Evolutionary conservation across 768 basidiomycete species (phyloP).

Genomic region (Boletus eberwhitei): DNA sequence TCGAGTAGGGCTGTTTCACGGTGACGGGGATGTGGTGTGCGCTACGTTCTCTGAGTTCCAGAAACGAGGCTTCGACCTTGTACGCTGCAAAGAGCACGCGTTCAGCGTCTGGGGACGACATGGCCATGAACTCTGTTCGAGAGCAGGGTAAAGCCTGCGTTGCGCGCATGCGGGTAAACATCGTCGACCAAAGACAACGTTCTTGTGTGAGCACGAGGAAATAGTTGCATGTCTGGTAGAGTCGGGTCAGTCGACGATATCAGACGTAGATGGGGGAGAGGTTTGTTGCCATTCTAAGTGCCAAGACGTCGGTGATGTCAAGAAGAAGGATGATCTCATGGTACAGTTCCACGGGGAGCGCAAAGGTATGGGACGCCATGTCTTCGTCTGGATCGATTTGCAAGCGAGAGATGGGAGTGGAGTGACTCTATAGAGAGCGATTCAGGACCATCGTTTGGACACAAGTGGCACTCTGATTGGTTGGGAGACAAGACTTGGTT

Average conservation of each 20-base stretch:
- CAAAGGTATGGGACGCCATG: neutral
- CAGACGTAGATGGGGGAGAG: neutral
- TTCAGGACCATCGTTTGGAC: neutral
- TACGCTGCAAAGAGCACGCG: constrained; percentile 10
- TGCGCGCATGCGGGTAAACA: constrained; percentile 11
- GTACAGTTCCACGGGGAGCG: constrained; percentile 20
- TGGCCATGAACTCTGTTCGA: constrained; percentile 7
- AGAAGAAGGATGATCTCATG: constrained; percentile 13
- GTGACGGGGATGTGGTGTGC: neutral
- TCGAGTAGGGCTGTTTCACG: neutral
- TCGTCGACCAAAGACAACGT: constrained; percentile 16
- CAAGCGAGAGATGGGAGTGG: neutral
- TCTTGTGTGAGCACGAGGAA: constrained; percentile 17
- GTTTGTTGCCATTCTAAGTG: constrained; percentile 13
- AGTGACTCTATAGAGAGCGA: too few species aligned
- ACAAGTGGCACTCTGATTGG: neutral
- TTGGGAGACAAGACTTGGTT: neutral
- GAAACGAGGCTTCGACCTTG: constrained; percentile 15
- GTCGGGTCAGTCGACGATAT: neutral
- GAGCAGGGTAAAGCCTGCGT: constrained; percentile 15
- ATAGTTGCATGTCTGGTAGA: constrained; percentile 24
- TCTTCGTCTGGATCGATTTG: neutral
- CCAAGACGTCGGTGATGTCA: constrained; percentile 13
- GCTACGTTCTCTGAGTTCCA: constrained; percentile 8
- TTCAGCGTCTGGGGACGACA: constrained; percentile 13